Conservation (phyloP, 352 stramenopile species). For the Globisporangium polare region DNA sequence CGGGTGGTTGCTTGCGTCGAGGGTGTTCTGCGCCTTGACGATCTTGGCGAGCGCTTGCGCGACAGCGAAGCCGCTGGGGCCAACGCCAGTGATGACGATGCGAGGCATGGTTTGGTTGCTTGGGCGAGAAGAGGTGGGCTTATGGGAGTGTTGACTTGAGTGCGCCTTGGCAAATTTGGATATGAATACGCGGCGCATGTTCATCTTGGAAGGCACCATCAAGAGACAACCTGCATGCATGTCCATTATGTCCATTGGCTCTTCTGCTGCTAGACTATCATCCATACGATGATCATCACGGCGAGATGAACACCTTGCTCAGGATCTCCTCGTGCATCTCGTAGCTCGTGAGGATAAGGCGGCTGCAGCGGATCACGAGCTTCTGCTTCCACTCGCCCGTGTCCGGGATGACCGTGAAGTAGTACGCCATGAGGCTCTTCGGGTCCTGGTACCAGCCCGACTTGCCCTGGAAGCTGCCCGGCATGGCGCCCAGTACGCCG, state of each 20-base stretch:
- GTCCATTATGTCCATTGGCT: not conserved
- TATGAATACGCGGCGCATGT: not conserved
- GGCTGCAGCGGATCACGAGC: constrained; percentile 45
- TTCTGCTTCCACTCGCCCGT: constrained; percentile 67
- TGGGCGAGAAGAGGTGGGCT: too few relatives aligned
- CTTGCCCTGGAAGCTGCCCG: constrained; percentile 51
- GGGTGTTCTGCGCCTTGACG: too few relatives aligned
- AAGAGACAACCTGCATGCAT: not conserved
- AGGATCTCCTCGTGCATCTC: constrained; percentile 59
- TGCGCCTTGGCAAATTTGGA: too few relatives aligned
- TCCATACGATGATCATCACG: not conserved
- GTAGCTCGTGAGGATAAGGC: constrained; percentile 59
- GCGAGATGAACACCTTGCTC: constrained; percentile 22
- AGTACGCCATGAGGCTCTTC: constrained; percentile 71
- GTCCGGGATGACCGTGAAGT: constrained; percentile 51
- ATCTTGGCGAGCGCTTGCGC: too few relatives aligned
- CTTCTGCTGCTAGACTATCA: not conserved
- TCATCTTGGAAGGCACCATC: not conserved
- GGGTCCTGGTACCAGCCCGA: constrained; percentile 78
- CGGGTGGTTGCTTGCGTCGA: too few relatives aligned
- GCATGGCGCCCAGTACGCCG: constrained; percentile 69
- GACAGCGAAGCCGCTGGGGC: too few relatives aligned
- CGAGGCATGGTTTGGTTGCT: too few relatives aligned
- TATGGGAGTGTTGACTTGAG: too few relatives aligned
- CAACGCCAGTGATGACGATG: too few relatives aligned